A percentile compares a stretch with the other conserved stretches of the same genome.
These are phyloP conservation scores for Monilinia laxa DNA, from an alignment of 2,329 filamentous ascomycete species.

Conservation along the genomic window DNA sequence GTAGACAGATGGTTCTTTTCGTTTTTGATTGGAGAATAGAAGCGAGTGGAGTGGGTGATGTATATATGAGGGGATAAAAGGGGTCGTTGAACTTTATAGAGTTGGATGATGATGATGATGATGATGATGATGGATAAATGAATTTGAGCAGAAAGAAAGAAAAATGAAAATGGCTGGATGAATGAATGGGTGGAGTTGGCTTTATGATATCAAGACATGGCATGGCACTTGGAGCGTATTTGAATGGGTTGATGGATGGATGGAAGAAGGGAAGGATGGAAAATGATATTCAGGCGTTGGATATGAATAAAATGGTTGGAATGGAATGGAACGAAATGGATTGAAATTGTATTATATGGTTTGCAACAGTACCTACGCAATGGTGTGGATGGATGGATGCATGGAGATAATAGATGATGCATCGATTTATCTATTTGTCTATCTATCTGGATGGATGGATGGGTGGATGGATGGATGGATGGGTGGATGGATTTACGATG, in stretches of 20 bases:
- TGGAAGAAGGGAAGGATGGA: not conserved
- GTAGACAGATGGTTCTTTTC: slow-evolving; percentile 47
- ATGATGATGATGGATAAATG: not conserved
- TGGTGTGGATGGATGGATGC: not conserved
- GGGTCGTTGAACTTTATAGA: not conserved
- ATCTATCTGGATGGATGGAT: too few relatives aligned
- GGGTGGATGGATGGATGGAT: not conserved
- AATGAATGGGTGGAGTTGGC: not conserved
- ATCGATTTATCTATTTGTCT: not conserved
- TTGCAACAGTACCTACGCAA: not conserved
- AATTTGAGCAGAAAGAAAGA: not conserved
- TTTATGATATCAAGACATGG: slow-evolving; percentile 9
- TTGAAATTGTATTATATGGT: too few relatives aligned
- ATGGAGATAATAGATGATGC: not conserved
- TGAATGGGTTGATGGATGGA: not conserved
- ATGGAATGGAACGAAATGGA: not conserved
- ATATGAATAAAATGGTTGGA: not conserved
- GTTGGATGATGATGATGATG: too few relatives aligned
- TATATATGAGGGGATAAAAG: not conserved
- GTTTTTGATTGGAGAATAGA: not conserved
- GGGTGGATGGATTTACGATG: not conserved
- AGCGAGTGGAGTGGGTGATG: not conserved
- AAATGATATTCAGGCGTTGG: not conserved
- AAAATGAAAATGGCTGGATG: not conserved
- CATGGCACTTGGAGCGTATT: slow-evolving; percentile 14